Percentiles rank a stretch among this genome's conserved stretches.
Conservation (phyloP, 768 basidiomycete species). For the Leucogyrophana mollusca region DNA sequence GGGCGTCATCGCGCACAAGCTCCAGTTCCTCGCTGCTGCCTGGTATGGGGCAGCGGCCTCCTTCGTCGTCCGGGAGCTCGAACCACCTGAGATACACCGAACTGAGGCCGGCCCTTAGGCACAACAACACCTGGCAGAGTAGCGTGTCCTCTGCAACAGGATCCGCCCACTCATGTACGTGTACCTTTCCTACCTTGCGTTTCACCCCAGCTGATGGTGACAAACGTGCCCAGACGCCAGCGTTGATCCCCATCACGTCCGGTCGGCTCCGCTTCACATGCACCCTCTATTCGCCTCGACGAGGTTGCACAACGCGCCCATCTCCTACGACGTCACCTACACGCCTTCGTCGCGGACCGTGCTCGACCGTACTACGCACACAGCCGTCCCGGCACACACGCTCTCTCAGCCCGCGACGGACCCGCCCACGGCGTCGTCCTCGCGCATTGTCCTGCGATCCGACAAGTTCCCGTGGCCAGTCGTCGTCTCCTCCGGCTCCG, state of each 20-base stretch:
- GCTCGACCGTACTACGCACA: slow-evolving; percentile 52
- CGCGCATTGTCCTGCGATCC: slow-evolving; percentile 50
- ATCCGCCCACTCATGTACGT: slow-evolving; percentile 42
- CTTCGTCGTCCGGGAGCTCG: slow-evolving; percentile 39
- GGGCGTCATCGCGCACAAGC: slow-evolving; percentile 48
- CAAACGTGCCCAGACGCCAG: slow-evolving; percentile 13
- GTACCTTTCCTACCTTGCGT: slow-evolving; percentile 2
- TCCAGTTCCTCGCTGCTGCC: slow-evolving; percentile 49
- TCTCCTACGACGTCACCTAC: slow-evolving; percentile 57
- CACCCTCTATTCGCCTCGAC: slow-evolving; percentile 63
- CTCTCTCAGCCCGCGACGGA: slow-evolving; percentile 66
- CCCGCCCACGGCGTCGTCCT: slow-evolving; percentile 46
- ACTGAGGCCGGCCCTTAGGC: slow-evolving; percentile 45
- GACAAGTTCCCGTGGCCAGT: slow-evolving; percentile 65
- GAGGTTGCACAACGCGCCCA: slow-evolving; percentile 55
- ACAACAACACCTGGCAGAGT: slow-evolving; percentile 47
- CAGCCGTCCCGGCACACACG: slow-evolving; percentile 52
- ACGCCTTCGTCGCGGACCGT: slow-evolving; percentile 59
- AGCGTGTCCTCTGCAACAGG: slow-evolving; percentile 37
- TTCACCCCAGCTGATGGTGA: slow-evolving; percentile 8
- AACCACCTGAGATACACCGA: slow-evolving; percentile 38
- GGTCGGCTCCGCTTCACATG: slow-evolving; percentile 47
- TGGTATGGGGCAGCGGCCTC: slow-evolving; percentile 34
- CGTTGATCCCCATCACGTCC: slow-evolving; percentile 19
- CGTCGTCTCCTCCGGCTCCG: slow-evolving; percentile 38